Evolutionary conservation across 2,329 filamentous ascomycete species (phyloP), one percentile per base, ranked within the genome.

Genomic region (Fusarium graminum): DNA sequence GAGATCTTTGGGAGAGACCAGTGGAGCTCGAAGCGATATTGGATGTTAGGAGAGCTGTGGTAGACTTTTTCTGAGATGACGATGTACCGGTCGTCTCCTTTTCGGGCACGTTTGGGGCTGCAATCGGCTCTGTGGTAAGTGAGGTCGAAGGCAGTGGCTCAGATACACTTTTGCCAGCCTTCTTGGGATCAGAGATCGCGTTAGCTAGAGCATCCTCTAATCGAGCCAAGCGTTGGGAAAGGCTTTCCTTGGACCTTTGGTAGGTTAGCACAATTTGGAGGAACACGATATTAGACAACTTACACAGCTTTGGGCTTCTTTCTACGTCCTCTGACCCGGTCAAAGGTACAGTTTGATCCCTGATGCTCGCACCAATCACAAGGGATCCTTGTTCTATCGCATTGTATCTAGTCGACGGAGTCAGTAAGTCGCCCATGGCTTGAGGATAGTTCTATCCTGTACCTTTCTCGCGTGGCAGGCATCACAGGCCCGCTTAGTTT

Each of bases 281-380:
- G 6, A n/a, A 16, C 6, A 12, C 14, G 22, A 6, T 22, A 22
- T 22, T 6, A 22, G 22, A 22, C 22, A 22, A 6, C 22, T 4
- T 22, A 22, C 22, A 22, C 22, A 6, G 22, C 4, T 22, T 22
- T 22, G 6, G 22, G 52, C 54, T 44, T 22, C 8, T 59, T 71
- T 29, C 67, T 71, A 7, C 71, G 62, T 0, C 71, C 71, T 45
- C 69, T 71, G 3, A 63, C 63, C 16, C 71, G 62, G 32, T 73
- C 56, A 28, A 73, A 73, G 9, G 71, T 72, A 36, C 70, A 72
- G 11, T 57, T 44, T 14, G 72, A 28, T 13, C 58, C 57, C 42
- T 72, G 70, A 32, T 72, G 70, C 13, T 68, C 41, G 34, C 70
- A 72, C 69, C 70, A 72, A 44, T 72, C 65, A 25, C 70, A 72